Evolutionary conservation across 495 filamentous ascomycete species (phyloP).

Genomic region (Penicillium subrubescens): DNA sequence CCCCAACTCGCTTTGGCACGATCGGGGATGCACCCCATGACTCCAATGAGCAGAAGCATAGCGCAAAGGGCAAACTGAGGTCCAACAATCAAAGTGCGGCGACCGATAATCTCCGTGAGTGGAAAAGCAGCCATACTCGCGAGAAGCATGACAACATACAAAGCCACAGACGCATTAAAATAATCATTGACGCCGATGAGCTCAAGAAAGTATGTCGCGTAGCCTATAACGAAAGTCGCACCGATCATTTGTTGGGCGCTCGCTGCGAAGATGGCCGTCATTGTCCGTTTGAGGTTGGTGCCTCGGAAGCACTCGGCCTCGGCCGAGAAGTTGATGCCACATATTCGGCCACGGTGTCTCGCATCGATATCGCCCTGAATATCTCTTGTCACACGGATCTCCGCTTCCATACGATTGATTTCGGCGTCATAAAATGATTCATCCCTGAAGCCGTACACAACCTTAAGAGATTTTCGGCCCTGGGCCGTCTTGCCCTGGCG

Average conservation of each 20-base stretch:
- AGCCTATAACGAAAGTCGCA: constrained; percentile 29
- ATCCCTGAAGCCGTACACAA: constrained; percentile 21
- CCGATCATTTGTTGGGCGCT: constrained; percentile 23
- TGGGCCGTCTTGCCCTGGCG: constrained; percentile 9
- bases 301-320: constrained; percentile 22
- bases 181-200: constrained; percentile 24
- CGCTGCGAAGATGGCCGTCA: constrained; percentile 25
- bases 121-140: constrained; percentile 24
- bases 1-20: constrained; percentile 20
- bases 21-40: constrained; percentile 24
- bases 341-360: constrained; percentile 6
- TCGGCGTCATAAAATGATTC: constrained; percentile 19
- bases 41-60: constrained; percentile 21
- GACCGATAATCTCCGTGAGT: constrained; percentile 25
- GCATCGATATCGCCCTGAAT: constrained; percentile 19
- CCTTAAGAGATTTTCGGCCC: constrained; percentile 12
- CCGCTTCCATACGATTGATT: constrained; percentile 7
- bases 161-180: constrained; percentile 18
- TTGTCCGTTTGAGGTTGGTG: constrained; percentile 24
- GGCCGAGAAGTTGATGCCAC: constrained; percentile 14
- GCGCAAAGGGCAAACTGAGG: constrained; percentile 23
- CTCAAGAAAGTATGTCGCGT: constrained; percentile 29
- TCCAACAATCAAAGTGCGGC: constrained; percentile 22
- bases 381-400: background rate
- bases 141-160: constrained; percentile 26